phyloP scores from a whole-genome alignment of 2,329 filamentous ascomycete species.

The Mollisiaceae sp. region DNA sequence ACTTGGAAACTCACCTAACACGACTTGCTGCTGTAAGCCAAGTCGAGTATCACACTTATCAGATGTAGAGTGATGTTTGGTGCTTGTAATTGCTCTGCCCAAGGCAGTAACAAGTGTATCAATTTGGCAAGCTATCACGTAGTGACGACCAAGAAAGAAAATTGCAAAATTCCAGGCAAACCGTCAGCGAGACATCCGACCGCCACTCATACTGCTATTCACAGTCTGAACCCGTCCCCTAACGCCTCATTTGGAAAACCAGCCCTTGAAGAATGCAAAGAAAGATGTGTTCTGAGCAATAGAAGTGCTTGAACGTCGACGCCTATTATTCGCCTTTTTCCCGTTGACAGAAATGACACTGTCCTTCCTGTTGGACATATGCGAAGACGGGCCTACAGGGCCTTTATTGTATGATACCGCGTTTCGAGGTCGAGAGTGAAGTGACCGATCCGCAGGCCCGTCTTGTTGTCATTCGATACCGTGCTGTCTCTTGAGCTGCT shows the following conservation, averaged over 20 bases:
- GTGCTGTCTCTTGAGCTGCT: slow-evolving; percentile 96
- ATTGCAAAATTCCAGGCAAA: background rate
- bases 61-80: background rate
- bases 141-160: slow-evolving; percentile 1
- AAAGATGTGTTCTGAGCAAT: slow-evolving; percentile 31
- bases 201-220: slow-evolving; percentile 16
- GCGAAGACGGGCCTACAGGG: slow-evolving; percentile 39
- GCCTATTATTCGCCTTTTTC: slow-evolving; percentile 27
- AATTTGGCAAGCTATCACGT: slow-evolving; percentile 18
- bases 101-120: slow-evolving; percentile 12
- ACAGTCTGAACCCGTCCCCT: slow-evolving; percentile 11
- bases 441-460: slow-evolving; percentile 61
- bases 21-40: background rate
- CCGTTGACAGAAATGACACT: slow-evolving; percentile 26
- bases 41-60: background rate
- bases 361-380: slow-evolving; percentile 45
- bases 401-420: slow-evolving; percentile 26
- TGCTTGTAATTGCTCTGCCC: slow-evolving; percentile 4
- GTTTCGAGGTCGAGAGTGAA: slow-evolving; percentile 28
- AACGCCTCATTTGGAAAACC: slow-evolving; percentile 37
- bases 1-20: background rate
- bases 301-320: slow-evolving; percentile 27
- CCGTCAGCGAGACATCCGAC: slow-evolving; percentile 15
- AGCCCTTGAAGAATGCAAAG: slow-evolving; percentile 38
- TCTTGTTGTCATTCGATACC: slow-evolving; percentile 95